Evolutionary conservation across 1,284 basidiomycete species (phyloP), one percentile per base, ranked within the genome.

Genomic region (Ustilago loliicola): DNA sequence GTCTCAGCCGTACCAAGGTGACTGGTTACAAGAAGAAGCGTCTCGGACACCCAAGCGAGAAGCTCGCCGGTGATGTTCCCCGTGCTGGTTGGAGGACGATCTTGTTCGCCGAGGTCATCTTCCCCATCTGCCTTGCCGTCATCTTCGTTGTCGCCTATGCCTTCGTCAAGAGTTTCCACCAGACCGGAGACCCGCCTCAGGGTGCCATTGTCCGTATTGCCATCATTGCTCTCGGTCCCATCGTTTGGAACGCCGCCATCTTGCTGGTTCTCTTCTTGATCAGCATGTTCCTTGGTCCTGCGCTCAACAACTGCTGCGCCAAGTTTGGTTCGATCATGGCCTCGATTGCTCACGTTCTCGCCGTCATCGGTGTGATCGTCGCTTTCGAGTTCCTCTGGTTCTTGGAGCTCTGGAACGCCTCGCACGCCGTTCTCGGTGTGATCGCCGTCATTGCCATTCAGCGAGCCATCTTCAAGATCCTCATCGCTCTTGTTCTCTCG

Each of bases 201-300:
- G 90, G 93, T 64, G 94, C 93, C 77, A 90, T 99, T 74, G 91
- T 98, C 66, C 94, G 96, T 55, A 94, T 99, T 72, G 94, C 94
- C 30, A 91, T 99, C 83, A 93, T 99, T 80, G 91, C 96, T 11
- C 88, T 99, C 21, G 96, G 96, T 7, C 97, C 96, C 1, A 92
- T 99, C 81, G 94, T 96, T 4, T 98, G 92, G 91, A 99, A 99
- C 86, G 94, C 94, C 23, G 93, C 92, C 0, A 88, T 98, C 27
- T 89, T 99, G 57, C 88, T 98, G 76, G 88, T 91, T 13, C 88
- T 96, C 66, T 98, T 99, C 91, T 87, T 99, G 79, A 88, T 95
- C 77, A 96, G 95, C 66, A 88, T 98, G 72, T 93, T 96, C 91
- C 90, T 97, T 27, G 96, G 96, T 4, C 96, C 96, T 0, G 91